Evolutionary conservation across 2,329 filamentous ascomycete species (phyloP), one percentile per base, ranked within the genome.

Genomic region (Leptographium galeiforme): DNA sequence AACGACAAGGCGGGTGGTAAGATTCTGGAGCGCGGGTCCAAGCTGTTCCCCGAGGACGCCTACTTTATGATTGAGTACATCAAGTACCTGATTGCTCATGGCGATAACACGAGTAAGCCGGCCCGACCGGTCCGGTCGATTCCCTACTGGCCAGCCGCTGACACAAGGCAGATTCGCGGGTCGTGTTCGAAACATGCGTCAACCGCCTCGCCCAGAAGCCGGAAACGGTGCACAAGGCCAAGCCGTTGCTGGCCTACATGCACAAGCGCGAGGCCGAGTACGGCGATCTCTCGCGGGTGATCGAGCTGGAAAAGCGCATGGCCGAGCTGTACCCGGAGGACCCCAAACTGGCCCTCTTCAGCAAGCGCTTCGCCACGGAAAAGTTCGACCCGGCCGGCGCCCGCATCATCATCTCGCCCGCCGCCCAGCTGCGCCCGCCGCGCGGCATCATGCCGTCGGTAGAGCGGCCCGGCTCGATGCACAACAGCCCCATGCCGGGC

Each of bases 211-310:
- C 85, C 8, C 77, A 85, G 30, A 93, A 90, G 60, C 81, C 87
- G 0, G 87, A 89, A 60, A 80, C 81, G 12, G 70, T 84, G 1
- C 69, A 76, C 53, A 93, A 89, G 63, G 82, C 90, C 10, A 94
- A 93, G 66, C 80, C 86, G 1, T 78, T 98, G 0, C 95, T 95
- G 62, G 75, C 82, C 2, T 97, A 91, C 69, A 91, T 98, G 66
- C 91, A 98, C 69, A 85, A 90, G 61, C 95, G 95, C 65, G 93
- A 98, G 70, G 90, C 89, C 12, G 84, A 89, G 58, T 98, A 90
- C 63, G 93, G 94, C 53, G 93, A 98, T 65, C 77, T 97, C 6
- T 81, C 86, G 7, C 90, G 97, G 62, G 89, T 98, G 52, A 81
- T 83, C 58, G 93, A 94, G 65, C 75, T 98, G 16, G 94, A 98